Base-by-base conservation (phyloP, 2,329 filamentous ascomycete species). In the Fusarium secorum region DNA sequence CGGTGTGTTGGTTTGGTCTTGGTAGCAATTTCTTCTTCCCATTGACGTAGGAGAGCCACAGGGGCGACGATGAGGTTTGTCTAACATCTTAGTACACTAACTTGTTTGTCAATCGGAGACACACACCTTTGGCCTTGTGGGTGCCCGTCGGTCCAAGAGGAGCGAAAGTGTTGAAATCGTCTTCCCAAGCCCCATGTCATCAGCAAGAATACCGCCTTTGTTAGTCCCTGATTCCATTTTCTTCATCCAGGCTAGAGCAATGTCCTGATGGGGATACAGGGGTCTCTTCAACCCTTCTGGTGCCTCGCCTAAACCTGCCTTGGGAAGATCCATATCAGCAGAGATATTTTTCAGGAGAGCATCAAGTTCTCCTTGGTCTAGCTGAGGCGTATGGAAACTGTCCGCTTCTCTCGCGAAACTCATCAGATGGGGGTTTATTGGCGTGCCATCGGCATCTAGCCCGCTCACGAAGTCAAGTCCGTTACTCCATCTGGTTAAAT, bases 111-210 rank as follows among this genome's bases (percentile, higher is more conserved):
- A 49, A n/a, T 33, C 17, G 14, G 35, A 41, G 33, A 20, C 7
- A 71, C 74, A 58, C 45, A 80, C 79, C 72, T 82, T 82, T 22
- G 78, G 77, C 35, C 77, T 74, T 18, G 68, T 85, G 1, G 83
- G 79, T 1, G 92, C 88, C n/a, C 86, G 90, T 10, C 90, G 86
- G 10, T 88, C 87, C 17, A 93, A 84, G 73, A 97, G 92, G 45
- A 97, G 85, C 7, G 94, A 88, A 26, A 98, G 84, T 9, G 93
- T 91, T 67, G 95, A 93, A 28, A 97, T 91, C 0, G 95, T 97
- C 82, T 97, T 97, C 22, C 94, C 94, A 14, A 97, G 81, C 6
- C 94, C 94, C 95, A 97, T 98, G 76, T 97, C 94, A 78, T 98
- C 95, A 4, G 94, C 94, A 20, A 97, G 85, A 60, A 97, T 95